Percentiles rank a stretch among this genome's conserved stretches.
phyloP scores from a whole-genome alignment of 2,329 filamentous ascomycete genomes.

The Chaetothyriales sp. region DNA sequence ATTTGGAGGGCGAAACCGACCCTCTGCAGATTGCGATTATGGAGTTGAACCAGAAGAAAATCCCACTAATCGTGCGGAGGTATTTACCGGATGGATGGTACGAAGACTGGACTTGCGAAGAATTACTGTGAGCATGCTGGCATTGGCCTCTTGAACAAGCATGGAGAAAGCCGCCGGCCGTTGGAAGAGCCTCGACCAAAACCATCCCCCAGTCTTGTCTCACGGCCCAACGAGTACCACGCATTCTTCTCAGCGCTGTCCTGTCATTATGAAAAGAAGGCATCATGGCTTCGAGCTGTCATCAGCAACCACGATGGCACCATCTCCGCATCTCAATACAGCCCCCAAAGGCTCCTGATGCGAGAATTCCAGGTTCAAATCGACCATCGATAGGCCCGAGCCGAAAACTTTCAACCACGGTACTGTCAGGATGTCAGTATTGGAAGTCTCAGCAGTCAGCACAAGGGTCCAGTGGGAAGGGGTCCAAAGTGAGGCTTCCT shows the following conservation, averaged over 20 bases:
- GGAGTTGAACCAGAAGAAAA: conserved; percentile 96
- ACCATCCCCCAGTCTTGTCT: background rate
- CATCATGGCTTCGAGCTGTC: background rate
- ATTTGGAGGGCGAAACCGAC: conserved; percentile 94
- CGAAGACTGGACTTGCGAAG: conserved; percentile 98
- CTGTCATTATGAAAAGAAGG: background rate
- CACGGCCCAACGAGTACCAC: background rate
- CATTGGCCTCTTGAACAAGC: background rate
- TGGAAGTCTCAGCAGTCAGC: background rate
- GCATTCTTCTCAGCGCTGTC: background rate
- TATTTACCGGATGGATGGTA: conserved; percentile 98
- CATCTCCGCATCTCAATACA: background rate
- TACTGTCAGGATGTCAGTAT: background rate
- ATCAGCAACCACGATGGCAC: background rate
- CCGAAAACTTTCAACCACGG: background rate
- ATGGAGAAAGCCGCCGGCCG: background rate
- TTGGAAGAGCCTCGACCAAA: background rate
- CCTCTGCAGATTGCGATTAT: conserved; percentile 95
- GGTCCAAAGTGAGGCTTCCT: too few relatives aligned
- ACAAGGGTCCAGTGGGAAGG: background rate
- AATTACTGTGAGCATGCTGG: conserved; percentile 46
- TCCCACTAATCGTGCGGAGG: conserved; percentile 81
- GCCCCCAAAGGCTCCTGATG: background rate
- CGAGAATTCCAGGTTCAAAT: background rate
- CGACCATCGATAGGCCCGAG: background rate